Evolutionary conservation across 2,329 filamentous ascomycete species (phyloP), one percentile per base, ranked within the genome.

Genomic region (Colletotrichum gigasporum): DNA sequence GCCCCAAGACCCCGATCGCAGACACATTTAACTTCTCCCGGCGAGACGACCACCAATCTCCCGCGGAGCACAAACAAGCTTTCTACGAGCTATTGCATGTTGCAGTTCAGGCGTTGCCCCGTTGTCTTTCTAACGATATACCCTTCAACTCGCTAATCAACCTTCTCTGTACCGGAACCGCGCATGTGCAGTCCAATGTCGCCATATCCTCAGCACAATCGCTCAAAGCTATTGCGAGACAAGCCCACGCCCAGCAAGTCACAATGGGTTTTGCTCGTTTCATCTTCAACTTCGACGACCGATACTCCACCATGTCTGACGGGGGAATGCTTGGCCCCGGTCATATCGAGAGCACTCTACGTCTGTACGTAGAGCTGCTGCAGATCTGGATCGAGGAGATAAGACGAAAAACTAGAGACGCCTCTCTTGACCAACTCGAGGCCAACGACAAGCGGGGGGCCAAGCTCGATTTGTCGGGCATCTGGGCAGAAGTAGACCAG

Each of bases 331-430:
- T 99, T 22, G 96, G 95, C 0, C 90, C 93, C 32, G 92, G 91
- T 4, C 96, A 99, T 72, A 97, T 99, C 61, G 96, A 99, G 75
- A 97, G 90, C 69, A 99, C 96, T 0, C 78, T 99, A 18, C 90
- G 91, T 67, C 84, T 99, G 10, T 99, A 99, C 72, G 93, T 98
- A 26, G 94, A 99, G 76, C 81, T 99, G 5, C 83, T 99, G 11
- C 90, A 94, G 67, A 97, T 99, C 37, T 99, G 96, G 96, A 97
- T 97, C 53, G 94, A 97, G 67, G 95, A 98, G 73, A 96, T 99
- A 67, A 91, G 92, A 72, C 89, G 91, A 67, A 97, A 96, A 73
- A 92, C 90, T 2, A 90, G 89, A 68, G 92, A 94, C 65, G 90
- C 89, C 7, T 85, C 87, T 5, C 82, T 87, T 1, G 90, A 93